Evolutionary conservation across 441 rosid genomes (phyloP), one percentile per base, ranked within the genome.

Genomic region (Raphanus hybrid): DNA sequence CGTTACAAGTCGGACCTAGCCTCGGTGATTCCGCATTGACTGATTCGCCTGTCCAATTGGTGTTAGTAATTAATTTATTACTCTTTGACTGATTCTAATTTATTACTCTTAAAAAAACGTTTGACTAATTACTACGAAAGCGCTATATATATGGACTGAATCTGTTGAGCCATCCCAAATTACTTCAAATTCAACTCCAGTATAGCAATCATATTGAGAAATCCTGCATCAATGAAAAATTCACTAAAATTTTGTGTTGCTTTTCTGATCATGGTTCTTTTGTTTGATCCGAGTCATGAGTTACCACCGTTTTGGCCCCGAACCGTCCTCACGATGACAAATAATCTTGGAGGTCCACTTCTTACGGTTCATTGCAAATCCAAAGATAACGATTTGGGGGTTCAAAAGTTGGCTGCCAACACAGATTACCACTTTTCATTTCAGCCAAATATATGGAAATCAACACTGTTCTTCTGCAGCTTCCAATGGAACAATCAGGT

Each of bases 401-500:
- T 23, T 23, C 26, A 23, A 23, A 23, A 15, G 0, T 12, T 81
- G 37, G 20, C 61, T 57, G 23, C n/a, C 63, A 54, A 59, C 1
- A 41, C 32, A n/a, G 4, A 61, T 8, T 78, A 73, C 37, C 37
- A 34, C 37, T 34, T 34, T 34, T 4, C 37, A 34, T 34, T 34
- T 34, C 37, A 34, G 6, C 20, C 11, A 65, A 64, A 67, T 41
- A 0, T 41, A 1, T 68, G 58, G 70, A 23, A n/a, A 14, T 7
- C 71, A 18, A 83, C 83, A 41, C 20, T 23, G 50, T 83, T 57
- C 26, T 75, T 10, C 8, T 78, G 86, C 18, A 5, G 48, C 11
- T 78, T 78, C 48, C 5, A 5, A 1, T 78, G 73, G 73, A 63
- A 4, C 6, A 8, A 57, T 20, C 61, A 18, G 29, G 61, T 57